phyloP scores from a whole-genome alignment of 148 eudicot species.

The Beta vulgaris region DNA sequence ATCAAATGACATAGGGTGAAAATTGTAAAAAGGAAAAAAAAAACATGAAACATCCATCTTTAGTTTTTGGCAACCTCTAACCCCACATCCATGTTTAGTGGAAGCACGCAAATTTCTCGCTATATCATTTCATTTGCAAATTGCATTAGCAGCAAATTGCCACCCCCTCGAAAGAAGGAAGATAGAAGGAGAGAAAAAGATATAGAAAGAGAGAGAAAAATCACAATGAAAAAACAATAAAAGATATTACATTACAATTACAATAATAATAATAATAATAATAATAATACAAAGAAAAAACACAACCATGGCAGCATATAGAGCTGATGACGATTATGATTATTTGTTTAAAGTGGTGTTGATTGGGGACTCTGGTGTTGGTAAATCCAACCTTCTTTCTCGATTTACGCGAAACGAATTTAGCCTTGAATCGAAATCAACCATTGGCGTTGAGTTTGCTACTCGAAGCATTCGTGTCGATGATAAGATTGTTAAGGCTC shows the following conservation, averaged over 20 bases:
- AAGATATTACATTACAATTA: background rate
- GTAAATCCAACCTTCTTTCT: slow-evolving; percentile 43
- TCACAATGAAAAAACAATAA: background rate
- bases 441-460: slow-evolving; percentile 68
- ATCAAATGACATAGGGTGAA: no score
- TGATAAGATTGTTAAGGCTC: slow-evolving; percentile 66
- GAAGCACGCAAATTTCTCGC: slow-evolving; percentile 37
- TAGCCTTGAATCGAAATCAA: slow-evolving; percentile 62
- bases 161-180: slow-evolving; percentile 10
- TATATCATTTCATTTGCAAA: background rate
- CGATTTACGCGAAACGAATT: slow-evolving; percentile 51
- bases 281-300: background rate
- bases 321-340: slow-evolving; percentile 46
- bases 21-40: background rate
- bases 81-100: slow-evolving; percentile 1
- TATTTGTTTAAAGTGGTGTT: slow-evolving; percentile 42
- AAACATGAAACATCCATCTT: background rate
- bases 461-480: slow-evolving; percentile 65
- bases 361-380: slow-evolving; percentile 45
- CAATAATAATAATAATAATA: background rate
- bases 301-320: slow-evolving; percentile 31
- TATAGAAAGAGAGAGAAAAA: background rate
- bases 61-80: background rate
- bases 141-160: slow-evolving; percentile 12
- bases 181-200: slow-evolving; percentile 1